Evolutionary conservation across 441 rosid genomes (phyloP).

Genomic region (Iberis amara): DNA sequence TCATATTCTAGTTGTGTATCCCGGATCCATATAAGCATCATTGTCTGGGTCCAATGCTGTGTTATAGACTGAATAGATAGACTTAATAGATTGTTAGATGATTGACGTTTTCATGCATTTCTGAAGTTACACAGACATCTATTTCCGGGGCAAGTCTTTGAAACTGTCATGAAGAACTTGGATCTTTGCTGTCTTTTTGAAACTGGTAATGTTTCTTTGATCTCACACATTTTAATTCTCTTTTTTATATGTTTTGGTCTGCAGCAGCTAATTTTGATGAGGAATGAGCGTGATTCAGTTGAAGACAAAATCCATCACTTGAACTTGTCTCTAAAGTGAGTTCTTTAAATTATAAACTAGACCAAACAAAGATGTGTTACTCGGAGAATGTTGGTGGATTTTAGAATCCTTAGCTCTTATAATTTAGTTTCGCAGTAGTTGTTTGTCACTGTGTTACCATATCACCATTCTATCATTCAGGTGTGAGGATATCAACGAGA

Average conservation of each 20-base stretch:
- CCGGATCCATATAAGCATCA: too few relatives aligned
- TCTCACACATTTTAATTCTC: background rate
- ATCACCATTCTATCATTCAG: conserved; percentile 33
- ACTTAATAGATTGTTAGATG: too few relatives aligned
- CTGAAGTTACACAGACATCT: too few relatives aligned
- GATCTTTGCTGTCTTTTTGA: too few relatives aligned
- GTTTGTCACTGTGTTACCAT: background rate
- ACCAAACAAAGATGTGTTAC: background rate
- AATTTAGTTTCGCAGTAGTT: background rate
- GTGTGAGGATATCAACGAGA: conserved; percentile 41
- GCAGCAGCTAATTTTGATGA: conserved; percentile 73
- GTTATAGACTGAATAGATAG: too few relatives aligned
- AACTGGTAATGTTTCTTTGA: background rate
- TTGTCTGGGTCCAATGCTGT: too few relatives aligned
- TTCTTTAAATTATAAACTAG: conserved; percentile 4
- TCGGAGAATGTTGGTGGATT: too few relatives aligned
- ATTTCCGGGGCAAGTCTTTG: too few relatives aligned
- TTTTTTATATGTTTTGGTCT: conserved; percentile 8
- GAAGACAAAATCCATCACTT: conserved; percentile 85
- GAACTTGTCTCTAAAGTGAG: conserved; percentile 81
- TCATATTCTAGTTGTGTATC: too few relatives aligned
- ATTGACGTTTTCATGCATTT: too few relatives aligned
- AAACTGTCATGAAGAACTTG: too few relatives aligned
- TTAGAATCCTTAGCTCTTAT: too few relatives aligned
- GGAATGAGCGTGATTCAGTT: conserved; percentile 75